Evolutionary conservation across 2,329 filamentous ascomycete species (phyloP).

Genomic region (Tolypocladium inflatum): DNA sequence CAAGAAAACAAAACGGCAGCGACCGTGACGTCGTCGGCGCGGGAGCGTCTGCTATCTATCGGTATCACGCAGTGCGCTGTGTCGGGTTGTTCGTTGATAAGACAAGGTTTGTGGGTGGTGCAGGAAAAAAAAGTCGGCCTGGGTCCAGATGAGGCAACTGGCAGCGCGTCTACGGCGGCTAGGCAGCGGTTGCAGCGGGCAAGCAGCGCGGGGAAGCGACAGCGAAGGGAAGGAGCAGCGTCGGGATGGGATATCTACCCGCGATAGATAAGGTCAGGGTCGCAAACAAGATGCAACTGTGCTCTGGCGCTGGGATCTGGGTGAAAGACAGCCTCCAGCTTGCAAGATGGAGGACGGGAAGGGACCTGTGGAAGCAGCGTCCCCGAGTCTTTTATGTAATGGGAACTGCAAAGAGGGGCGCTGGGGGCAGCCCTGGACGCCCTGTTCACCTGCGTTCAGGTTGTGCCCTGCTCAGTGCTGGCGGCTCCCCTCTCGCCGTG

Average conservation of each 20-base stretch:
- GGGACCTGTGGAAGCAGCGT: conserved; percentile 14
- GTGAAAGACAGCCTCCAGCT: background rate
- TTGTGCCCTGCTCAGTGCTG: background rate
- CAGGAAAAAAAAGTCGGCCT: conserved; percentile 12
- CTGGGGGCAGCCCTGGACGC: background rate
- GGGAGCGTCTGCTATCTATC: conserved; percentile 10
- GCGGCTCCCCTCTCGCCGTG: conserved; percentile 3
- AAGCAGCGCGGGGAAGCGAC: background rate
- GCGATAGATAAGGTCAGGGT: conserved; percentile 16
- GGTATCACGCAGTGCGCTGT: background rate
- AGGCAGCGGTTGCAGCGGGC: conserved; percentile 1
- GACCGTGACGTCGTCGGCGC: conserved; percentile 22
- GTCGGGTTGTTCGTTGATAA: background rate
- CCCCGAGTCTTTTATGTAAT: conserved; percentile 29
- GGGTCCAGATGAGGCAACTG: conserved; percentile 6
- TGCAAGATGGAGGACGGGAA: conserved; percentile 17
- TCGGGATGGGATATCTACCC: conserved; percentile 10
- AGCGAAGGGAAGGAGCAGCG: background rate
- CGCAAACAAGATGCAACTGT: conserved; percentile 1
- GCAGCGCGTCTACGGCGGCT: conserved; percentile 16
- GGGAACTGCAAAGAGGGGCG: conserved; percentile 21
- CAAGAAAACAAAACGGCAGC: conserved; percentile 20
- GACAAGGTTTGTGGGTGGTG: conserved; percentile 10
- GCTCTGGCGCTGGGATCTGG: background rate
- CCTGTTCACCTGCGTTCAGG: background rate